Evolutionary conservation across 1,284 basidiomycete species (phyloP), one percentile per base, ranked within the genome.

Genomic region (Pseudozyma flocculosa): DNA sequence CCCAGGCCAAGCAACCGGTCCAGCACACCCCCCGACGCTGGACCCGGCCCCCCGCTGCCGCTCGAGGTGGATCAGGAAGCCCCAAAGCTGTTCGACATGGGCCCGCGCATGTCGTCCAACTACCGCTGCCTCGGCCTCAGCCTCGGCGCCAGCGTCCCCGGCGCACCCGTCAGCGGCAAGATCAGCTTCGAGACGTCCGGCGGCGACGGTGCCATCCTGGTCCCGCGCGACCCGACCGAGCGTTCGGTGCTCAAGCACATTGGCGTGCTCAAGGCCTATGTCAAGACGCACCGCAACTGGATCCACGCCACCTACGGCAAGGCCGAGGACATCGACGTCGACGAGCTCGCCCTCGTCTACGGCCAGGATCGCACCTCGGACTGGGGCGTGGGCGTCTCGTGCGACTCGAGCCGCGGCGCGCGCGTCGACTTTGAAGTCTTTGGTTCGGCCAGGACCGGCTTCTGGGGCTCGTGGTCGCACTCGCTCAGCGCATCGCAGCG

Each of bases 361-460:
- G 66, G 61, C 14, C 54, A 68, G 46, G 65, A 70, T 43, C 57
- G 63, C 9, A 65, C 68, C 4, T 65, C 64, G 17, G 70, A 72
- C 41, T 72, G 70, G 70, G 70, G 58, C 2, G 57, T 61, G 10
- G 68, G 68, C 26, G 68, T 72, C 10, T 62, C 54, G n/a, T 40
- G 52, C 10, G 65, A 68, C 23, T 44, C 65, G n/a, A 48, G 49
- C 22, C 52, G 55, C 8, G 68, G 68, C 8, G 66, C 55, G n/a
- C 48, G 34, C 24, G 54, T 65, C 36, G 61, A 70, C 39, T 72
- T 72, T 43, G 64, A 72, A 40, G 53, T 72, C 45, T 70, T 68
- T 45, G 48, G 53, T 41, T 40, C 34, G 15, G 52, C 46, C 22
- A 49, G 45, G 10, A 38, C 55, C 13, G 66, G 63, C 4, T 54